Base-by-base conservation (phyloP, 1,284 basidiomycete species). In the Jaminaea rosea region DNA sequence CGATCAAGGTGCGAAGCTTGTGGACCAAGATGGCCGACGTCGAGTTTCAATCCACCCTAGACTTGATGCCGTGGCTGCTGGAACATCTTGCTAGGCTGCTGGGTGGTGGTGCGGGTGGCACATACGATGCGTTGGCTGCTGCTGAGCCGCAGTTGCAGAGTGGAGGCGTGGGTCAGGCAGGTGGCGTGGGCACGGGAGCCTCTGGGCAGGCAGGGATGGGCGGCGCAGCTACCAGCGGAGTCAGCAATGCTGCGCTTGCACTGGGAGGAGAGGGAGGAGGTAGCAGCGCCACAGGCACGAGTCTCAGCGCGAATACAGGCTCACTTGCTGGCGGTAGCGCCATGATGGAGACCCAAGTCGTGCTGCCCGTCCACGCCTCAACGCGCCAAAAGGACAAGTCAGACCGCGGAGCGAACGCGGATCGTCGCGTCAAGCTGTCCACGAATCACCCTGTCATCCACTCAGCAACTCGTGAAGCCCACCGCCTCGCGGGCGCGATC, bases 1-100 rank as follows among this genome's bases (percentile, higher is more conserved):
- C 62, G 34, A 60, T 72, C 42, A 72, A 73, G 45, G 63, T 74
- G 34, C 34, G 47, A 64, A 65, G 31, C 57, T 62, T 24, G 60
- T 69, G 17, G 50, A 67, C 26, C 58, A 64, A 23, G 36, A 51
- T 63, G 3, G 58, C 53, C 3, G 69, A 72, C 46, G 65, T 61
- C 44, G 69, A 72, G 48, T 66, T 72, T 28, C 29, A 21, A 17
- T 42, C 58, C 24, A 46, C 56, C 1, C 57, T 69, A 29, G 67
- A 70, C 36, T 49, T 69, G 31, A 49, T 65, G 5, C 45, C 55
- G 9, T 66, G 64, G 34, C 55, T 72, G 2, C 59, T 65, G 19
- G 64, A 66, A 17, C 59, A 65, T 17, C 59, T 67, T 23, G 58
- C 61, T 8, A 56, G 60, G 51, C 64, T 64, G 42, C 55, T 62